A percentile compares a stretch with the other conserved stretches of the same genome.
Conservation (phyloP, 2,329 filamentous ascomycete genomes). For the Fusarium sp. region DNA sequence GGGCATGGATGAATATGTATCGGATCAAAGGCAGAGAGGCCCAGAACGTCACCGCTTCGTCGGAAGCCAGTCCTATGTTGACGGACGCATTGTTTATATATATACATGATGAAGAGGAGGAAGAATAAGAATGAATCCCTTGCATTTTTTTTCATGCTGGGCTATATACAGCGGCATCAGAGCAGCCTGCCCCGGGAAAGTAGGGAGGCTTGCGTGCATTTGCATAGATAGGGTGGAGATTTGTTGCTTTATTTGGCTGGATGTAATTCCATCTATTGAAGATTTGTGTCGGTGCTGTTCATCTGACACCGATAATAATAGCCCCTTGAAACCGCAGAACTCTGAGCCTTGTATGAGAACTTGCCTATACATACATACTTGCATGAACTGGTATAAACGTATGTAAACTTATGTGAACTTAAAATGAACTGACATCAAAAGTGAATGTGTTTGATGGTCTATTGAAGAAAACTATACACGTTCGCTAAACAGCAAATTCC, state of each 20-base stretch:
- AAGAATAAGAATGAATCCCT: conserved; percentile 25
- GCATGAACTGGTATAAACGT: background rate
- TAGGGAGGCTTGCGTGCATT: conserved; percentile 29
- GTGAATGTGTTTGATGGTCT: background rate
- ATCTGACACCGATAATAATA: conserved; percentile 15
- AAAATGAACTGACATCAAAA: too few relatives aligned
- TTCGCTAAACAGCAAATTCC: background rate
- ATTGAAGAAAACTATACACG: background rate
- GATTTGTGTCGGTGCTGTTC: conserved; percentile 15
- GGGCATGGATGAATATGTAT: conserved; percentile 10
- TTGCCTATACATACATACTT: background rate
- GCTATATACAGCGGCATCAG: background rate
- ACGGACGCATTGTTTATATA: conserved; percentile 14
- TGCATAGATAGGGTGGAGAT: conserved; percentile 34
- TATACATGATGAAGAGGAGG: conserved; percentile 12
- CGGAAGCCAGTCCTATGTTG: conserved; percentile 11
- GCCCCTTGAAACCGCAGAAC: conserved; percentile 3
- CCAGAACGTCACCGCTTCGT: conserved; percentile 4
- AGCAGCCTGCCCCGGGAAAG: background rate
- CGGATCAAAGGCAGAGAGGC: background rate
- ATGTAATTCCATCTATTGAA: background rate
- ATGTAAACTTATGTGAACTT: background rate
- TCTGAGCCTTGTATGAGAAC: background rate
- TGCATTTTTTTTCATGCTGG: conserved; percentile 22
- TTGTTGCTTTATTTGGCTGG: conserved; percentile 29